A percentile compares a stretch with the other conserved stretches of the same genome.
phyloP scores from a whole-genome alignment of 2,329 filamentous ascomycete genomes.

The Thermoascus crustaceus region DNA sequence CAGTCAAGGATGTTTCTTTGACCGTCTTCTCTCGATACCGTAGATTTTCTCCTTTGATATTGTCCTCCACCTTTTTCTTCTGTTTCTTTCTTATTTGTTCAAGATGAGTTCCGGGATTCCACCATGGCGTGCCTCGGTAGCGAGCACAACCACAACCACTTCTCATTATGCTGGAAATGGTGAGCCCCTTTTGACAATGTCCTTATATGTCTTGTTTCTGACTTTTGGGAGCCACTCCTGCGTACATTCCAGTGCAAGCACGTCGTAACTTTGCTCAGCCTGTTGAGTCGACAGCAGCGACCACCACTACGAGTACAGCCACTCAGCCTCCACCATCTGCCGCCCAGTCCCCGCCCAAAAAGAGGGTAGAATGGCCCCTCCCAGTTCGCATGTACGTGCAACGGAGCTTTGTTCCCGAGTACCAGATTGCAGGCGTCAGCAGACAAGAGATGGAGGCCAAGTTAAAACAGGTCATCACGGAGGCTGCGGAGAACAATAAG shows the following conservation, averaged over 20 bases:
- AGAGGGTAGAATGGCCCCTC: constrained; percentile 65
- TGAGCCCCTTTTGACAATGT: constrained; percentile 15
- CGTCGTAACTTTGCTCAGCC: constrained; percentile 50
- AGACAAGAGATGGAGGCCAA: constrained; percentile 71
- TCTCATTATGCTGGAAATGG: constrained; percentile 23
- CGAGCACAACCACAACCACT: constrained; percentile 20
- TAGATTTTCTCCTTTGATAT: constrained; percentile 6
- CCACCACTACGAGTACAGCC: constrained; percentile 6
- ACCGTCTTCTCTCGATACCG: constrained; percentile 3
- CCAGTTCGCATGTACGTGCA: constrained; percentile 84
- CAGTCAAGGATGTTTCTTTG: background rate
- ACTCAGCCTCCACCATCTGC: constrained; percentile 22
- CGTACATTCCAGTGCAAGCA: constrained; percentile 55
- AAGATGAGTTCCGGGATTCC: constrained; percentile 33
- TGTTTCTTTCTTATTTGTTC: constrained; percentile 9
- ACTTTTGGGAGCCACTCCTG: constrained; percentile 36
- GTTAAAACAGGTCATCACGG: constrained; percentile 76
- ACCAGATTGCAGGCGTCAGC: constrained; percentile 55
- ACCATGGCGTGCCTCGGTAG: constrained; percentile 30
- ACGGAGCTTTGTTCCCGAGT: constrained; percentile 71
- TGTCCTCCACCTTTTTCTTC: constrained; percentile 1
- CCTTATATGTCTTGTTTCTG: background rate
- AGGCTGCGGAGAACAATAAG: constrained; percentile 64
- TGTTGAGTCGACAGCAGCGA: constrained; percentile 14
- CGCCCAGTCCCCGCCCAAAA: constrained; percentile 35